Evolutionary conservation across 352 stramenopile species (phyloP), one percentile per base, ranked within the genome.

Genomic region (Globisporangium paroecandrum): DNA sequence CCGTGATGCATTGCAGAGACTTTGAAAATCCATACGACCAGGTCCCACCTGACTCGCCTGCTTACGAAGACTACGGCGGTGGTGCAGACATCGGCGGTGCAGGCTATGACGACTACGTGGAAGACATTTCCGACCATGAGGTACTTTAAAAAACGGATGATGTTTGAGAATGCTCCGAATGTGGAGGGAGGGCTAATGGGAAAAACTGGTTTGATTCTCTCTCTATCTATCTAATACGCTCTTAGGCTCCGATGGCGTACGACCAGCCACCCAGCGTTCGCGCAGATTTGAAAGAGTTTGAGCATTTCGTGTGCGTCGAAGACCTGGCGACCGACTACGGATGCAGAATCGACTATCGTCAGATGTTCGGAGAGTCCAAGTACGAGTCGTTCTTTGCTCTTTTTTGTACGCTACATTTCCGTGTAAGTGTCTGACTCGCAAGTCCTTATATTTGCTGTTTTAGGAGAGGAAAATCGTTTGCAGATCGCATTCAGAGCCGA

Each of bases 71-170:
- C 62, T 69, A 76, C 34, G 34, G 34, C 24, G 58, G 68, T 13
- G 56, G 68, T n/a, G 56, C 27, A 10, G 22, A 36, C 27, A 24
- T 46, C 24, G 53, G n/a, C 7, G 54, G 62, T 20, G 22, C 32
- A 36, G 25, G 46, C n/a, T 62, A 62, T 58, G 46, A 65, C 20
- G 74, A 86, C 58, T 77, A 75, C 25, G 61, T 84, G 18, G 83
- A 91, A 70, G 80, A 91, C 22, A 89, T 91, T 6, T 89, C 81
- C 13, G 83, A 91, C 66, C 74, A 85, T 49, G 81, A 91, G 79
- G 81, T 91, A 32, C 25, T 43, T 24, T 3, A 53, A 6, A 53
- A 53, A 29, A 29, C 27, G 27, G 3, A 27, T 22, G 29, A 41
- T 34, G 47, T 6, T 15, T 29, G 27, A n/a, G 22, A 22, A n/a